These are phyloP conservation scores for Lumnitzera racemosa DNA, from an alignment of 345 rosid species.

Conservation along the genomic window DNA sequence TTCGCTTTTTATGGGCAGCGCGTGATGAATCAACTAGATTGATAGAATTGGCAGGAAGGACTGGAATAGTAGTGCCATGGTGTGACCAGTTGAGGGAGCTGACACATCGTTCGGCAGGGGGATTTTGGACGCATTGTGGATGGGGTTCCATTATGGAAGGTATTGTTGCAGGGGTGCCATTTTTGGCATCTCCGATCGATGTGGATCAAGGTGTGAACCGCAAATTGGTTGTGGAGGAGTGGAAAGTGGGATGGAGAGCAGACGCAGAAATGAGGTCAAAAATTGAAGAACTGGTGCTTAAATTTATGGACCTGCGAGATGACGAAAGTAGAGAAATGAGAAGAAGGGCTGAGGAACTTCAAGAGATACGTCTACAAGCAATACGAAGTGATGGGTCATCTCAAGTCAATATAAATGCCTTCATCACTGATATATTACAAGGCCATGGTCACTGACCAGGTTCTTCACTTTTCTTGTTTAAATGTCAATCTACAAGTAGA, in stretches of 20 bases:
- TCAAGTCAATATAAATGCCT: not conserved
- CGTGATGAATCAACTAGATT: too few species aligned
- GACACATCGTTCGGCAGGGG: not conserved
- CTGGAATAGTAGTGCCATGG: not conserved
- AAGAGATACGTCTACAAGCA: not conserved
- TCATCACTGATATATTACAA: not conserved
- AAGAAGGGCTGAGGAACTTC: not conserved
- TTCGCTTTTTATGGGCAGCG: too few species aligned
- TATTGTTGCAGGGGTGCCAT: not conserved
- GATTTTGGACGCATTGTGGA: not conserved
- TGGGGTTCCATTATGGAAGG: not conserved
- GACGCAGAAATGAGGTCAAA: not conserved
- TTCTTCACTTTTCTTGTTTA: too few species aligned
- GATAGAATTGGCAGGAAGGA: too few species aligned
- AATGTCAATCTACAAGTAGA: too few species aligned
- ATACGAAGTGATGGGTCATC: not conserved
- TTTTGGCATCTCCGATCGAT: not conserved
- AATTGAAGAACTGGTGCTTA: not conserved
- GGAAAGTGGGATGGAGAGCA: conserved; percentile 1
- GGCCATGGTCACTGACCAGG: too few species aligned
- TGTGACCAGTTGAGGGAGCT: conserved; percentile 4
- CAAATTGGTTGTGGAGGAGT: not conserved
- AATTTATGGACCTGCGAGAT: not conserved
- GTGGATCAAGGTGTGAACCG: not conserved
- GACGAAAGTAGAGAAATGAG: not conserved